Evolutionary conservation across 2,329 filamentous ascomycete species (phyloP), one percentile per base, ranked within the genome.

Genomic region (Zasmidium angulare): DNA sequence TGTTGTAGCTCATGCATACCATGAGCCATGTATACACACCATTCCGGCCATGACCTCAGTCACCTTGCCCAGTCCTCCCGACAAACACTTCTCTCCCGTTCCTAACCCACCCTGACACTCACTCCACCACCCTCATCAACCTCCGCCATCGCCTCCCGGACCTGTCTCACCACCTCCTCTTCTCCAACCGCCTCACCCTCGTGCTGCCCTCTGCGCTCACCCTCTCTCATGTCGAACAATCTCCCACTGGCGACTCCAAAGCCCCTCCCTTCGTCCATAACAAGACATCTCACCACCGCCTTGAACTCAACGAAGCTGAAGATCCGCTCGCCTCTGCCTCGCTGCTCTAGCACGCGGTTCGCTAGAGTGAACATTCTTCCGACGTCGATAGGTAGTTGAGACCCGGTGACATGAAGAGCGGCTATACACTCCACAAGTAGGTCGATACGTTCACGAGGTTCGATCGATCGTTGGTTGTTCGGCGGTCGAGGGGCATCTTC

Each of bases 251-350:
- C 20, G 2, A 55, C 46, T 2, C 11, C 43, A 47, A 55, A 54
- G n/a, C 17, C 12, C 21, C 20, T 54, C 21, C 22, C 46, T 22
- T 3, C 36, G 22, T 55, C 52, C 36, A 47, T 11, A 10, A 55
- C 52, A 21, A 47, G n/a, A 20, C 52, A 55, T 17, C 52, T 55
- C 21, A 55, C 52, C 9, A 55, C 52, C 1, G 43, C 43, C 23
- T 48, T 55, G 40, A 55, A 48, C 22, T 55, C 52, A 47, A 55
- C 24, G 19, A 55, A 47, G 20, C 36, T 48, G 40, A 55, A 55
- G 3, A 46, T 21, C 14, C 14, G 14, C 2, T 12, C 17, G 6
- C 14, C 20, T 20, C 40, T 26, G 12, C 36, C 36, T 17, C 36
- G 6, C 26, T 4, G 6, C 26, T 29, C 6, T 4, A 43, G 36